Conservation (phyloP, 352 stramenopile genomes). For the Phytopythium sindhum region DNA sequence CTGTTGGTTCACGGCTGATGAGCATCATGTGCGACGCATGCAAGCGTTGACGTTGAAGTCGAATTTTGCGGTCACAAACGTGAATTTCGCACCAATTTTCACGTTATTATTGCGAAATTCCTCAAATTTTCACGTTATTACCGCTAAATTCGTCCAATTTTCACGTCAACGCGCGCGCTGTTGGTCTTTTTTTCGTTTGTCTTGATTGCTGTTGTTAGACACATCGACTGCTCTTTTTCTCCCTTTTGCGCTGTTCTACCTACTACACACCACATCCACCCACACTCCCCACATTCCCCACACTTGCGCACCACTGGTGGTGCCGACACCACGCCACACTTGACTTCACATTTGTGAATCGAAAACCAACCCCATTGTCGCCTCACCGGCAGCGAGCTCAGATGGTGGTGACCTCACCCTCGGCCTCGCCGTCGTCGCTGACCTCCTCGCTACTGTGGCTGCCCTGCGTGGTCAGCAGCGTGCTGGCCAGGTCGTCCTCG, state of each 20-base stretch:
- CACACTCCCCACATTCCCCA: background rate
- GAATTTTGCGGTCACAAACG: too few species aligned
- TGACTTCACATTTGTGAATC: too few species aligned
- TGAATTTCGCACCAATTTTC: too few species aligned
- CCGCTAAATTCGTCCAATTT: too few species aligned
- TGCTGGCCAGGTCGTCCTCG: slow-evolving; percentile 48
- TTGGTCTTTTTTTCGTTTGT: too few species aligned
- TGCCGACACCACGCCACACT: background rate
- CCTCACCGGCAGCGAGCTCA: slow-evolving; percentile 9
- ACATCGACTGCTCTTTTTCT: background rate
- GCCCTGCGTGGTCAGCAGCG: slow-evolving; percentile 43
- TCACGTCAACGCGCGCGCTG: too few species aligned
- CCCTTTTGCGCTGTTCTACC: background rate
- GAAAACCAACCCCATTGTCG: background rate
- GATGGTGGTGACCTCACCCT: slow-evolving; percentile 34
- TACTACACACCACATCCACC: slow-evolving; percentile 1
- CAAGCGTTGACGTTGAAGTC: too few species aligned
- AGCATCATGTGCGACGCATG: too few species aligned
- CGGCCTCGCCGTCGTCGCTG: slow-evolving; percentile 51
- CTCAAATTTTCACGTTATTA: too few species aligned
- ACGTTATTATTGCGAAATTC: too few species aligned
- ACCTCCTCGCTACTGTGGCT: slow-evolving; percentile 52
- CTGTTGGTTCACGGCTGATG: too few species aligned
- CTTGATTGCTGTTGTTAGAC: background rate
- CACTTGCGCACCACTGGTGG: too few species aligned